Base-by-base conservation (phyloP, 129 eudicot genomes). In the Tagetes erecta region DNA sequence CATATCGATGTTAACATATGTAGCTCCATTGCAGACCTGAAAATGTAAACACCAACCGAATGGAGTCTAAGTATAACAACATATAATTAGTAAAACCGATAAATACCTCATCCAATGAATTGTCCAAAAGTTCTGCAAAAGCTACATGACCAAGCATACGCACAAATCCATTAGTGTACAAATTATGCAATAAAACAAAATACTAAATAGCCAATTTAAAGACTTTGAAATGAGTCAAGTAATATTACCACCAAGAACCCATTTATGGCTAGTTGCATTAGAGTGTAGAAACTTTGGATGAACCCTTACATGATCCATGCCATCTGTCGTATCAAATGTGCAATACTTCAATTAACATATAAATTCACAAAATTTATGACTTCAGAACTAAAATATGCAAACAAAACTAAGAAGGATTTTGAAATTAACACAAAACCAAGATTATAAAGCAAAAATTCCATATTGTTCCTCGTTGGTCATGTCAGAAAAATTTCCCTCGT, bases 181-280 rank as follows among this genome's bases (percentile, higher is more conserved):
- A 66, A 65, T 13, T n/a, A 83, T 9, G 46, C 30, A 40, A 46
- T 8, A 52, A 64, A 41, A 45, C 34, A 8, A 66, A 46, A 62
- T 14, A 60, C 0, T 2, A 38, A 59, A 58, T 31, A 20, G 67
- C 33, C 41, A 67, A 76, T 10, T 67, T 57, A n/a, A 74, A 20
- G 47, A 47, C 41, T 39, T 71, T 35, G 59, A 33, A 34, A 46
- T 65, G 42, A 50, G 71, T 53, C 63, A 8, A 44, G 76, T 70
- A 71, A 70, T 51, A 20, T 64, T 84, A 93, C 98, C 98, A 35
- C 98, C 98, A 88, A 93, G 98, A 64, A 89, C 97, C 98, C 98
- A 93, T 80, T 93, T 90, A 84, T 93, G 98, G 79, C 98, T 93
- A 64, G 98, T 93, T 35, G 97, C 98, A 80, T 93, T 93, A 38